Conservation (phyloP, 805 yeast species). For the Brettanomyces bruxellensis region DNA sequence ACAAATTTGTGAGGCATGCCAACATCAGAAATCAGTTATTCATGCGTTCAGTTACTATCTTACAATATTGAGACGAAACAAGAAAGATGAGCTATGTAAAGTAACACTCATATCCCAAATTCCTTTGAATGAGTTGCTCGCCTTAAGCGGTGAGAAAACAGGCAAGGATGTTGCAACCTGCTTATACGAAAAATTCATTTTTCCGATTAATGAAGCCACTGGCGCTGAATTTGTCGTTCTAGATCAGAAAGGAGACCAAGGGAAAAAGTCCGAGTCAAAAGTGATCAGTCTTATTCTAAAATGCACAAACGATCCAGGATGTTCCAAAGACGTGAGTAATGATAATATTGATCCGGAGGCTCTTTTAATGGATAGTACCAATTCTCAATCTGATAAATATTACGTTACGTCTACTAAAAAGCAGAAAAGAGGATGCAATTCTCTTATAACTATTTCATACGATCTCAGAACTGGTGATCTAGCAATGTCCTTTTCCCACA, state of each 20-base stretch:
- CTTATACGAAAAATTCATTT: constrained; percentile 21
- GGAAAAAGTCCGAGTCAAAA: too few species aligned
- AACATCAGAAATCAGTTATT: constrained; percentile 15
- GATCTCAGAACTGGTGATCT: constrained; percentile 18
- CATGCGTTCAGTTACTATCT: constrained; percentile 17
- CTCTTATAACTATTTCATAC: constrained; percentile 20
- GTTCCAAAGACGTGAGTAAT: not conserved
- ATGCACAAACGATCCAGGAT: constrained; percentile 8
- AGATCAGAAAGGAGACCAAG: not conserved
- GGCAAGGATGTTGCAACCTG: constrained; percentile 14
- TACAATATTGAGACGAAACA: constrained; percentile 17
- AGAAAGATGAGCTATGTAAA: constrained; percentile 16
- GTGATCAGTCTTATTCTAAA: constrained; percentile 9
- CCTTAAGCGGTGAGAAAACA: constrained; percentile 8
- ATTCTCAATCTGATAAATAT: not conserved
- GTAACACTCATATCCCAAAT: constrained; percentile 16
- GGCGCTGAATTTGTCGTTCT: constrained; percentile 21
- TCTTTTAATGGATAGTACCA: constrained; percentile 5
- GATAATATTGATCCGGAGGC: constrained; percentile 16
- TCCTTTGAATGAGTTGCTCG: constrained; percentile 12
- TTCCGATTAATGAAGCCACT: constrained; percentile 21
- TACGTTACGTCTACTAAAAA: constrained; percentile 3
- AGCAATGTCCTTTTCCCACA: constrained; percentile 23
- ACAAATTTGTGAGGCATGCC: constrained; percentile 19
- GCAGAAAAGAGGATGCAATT: constrained; percentile 14